Base-by-base conservation (phyloP, 225 moss, liverwort and hornwort species). In the Ulota crispa region DNA sequence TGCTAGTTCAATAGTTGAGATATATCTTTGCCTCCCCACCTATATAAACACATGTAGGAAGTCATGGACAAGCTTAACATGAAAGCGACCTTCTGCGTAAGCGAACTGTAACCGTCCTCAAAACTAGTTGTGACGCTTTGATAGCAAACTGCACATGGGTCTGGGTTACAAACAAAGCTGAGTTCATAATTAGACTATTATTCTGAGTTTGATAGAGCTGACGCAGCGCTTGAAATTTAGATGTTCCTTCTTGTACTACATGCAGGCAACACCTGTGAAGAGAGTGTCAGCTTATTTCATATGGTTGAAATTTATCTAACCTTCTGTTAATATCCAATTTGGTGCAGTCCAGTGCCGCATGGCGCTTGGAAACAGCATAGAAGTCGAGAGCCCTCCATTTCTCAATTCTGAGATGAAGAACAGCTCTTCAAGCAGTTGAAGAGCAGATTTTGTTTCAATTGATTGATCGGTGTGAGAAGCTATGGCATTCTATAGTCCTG, bases 401-500 rank as follows among this genome's bases (percentile, higher is more conserved):
- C 41, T 47, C 73, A 65, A 47, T 50, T 78, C 31, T 73, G 34
- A 73, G 45, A 68, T 66, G 54, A 72, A 42, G 65, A 16, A 4
- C 72, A 19, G 31, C 70, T 60, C 41, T 21, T 42, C 31, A 39
- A 71, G 55, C 42, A 53, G 50, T 41, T 30, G 72, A 71, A 43
- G 41, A 55, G 50, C 65, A 24, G 57, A 19, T 53, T 78, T 70
- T 16, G 41, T 72, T 59, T 67, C 28, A 53, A 34, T 65, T 68
- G 75, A 50, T 82, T 57, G 10, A 61, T n/a, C 23, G 28, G 80
- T 55, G 73, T 19, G 76, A 31, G 66, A 63, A 71, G 50, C 14
- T 61, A 88, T 88, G 88, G 88, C 85, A 72, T 76, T 82, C 79
- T 88, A 76, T 64, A 76, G 82, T 47, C 76, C 85, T 54, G 55